Base-by-base conservation (phyloP, 352 stramenopile genomes). In the Globisporangium lucens region DNA sequence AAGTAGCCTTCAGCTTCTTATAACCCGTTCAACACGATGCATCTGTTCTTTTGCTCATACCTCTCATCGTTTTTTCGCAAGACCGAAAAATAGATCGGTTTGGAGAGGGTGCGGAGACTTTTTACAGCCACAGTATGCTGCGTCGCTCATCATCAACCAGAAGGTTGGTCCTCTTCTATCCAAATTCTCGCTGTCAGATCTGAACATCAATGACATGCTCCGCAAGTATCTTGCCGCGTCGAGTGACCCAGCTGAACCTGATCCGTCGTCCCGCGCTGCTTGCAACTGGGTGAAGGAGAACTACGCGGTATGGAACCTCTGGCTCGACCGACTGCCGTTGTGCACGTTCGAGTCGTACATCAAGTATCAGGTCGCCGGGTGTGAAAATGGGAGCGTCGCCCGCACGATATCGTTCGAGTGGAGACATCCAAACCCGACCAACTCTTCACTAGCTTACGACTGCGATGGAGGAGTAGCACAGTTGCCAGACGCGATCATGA, bases 241-340 rank as follows among this genome's bases (percentile, higher is more conserved):
- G 2, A 67, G 12, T 2, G 59, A 76, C 6, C 24, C 65, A 17
- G 46, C 22, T 10, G 63, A 77, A 3, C 17, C 61, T 1, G 65
- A 80, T n/a, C 71, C 79, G 1, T 61, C 71, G 5, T 89, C 86
- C 24, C 17, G 56, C 0, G 69, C 77, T 2, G 73, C 79, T 1
- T 89, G 77, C 67, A 74, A 74, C 24, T 89, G 77, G 77, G 62
- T 85, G 3, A 77, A 75, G 36, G 41, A 67, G 2, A 90, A 88
- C 52, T 90, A 83, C 30, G 63, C 73, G 9, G 33, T 64, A 6
- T 89, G 77, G 81, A 73, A 61, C 17, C 38, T 73, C 0, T 89
- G 79, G 81, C 9, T 83, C 0, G 70, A 82, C 2, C 74, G 66
- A 20, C 12, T 87, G 55, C 70, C 66, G 4, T 22, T 73, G 29